Base-by-base conservation (phyloP, 768 basidiomycete genomes). In the Mrakia hoshinonis region DNA sequence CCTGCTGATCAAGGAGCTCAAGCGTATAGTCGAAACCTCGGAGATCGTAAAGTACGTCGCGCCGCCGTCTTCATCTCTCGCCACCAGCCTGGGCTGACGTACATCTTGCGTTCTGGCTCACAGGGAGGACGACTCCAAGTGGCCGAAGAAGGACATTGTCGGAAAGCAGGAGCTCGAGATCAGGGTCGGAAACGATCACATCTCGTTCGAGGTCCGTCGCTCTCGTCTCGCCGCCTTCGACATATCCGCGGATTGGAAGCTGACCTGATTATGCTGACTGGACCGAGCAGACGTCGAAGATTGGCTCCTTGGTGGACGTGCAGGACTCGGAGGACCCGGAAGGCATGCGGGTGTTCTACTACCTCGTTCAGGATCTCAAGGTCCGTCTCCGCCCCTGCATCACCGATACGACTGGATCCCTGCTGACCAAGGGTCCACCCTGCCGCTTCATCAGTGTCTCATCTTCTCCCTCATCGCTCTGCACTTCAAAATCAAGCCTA, bases 401-500 rank as follows among this genome's bases (percentile, higher is more conserved):
- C 18, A 24, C 2, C 18, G 18, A 12, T 38, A 24, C 15, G 68
- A 22, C 29, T 34, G 48, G 22, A n/a, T n/a, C n/a, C n/a, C n/a
- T n/a, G n/a, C n/a, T n/a, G n/a, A n/a, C n/a, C n/a, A n/a, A n/a
- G n/a, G n/a, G n/a, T n/a, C 38, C 43, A 34, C 3, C 11, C 36
- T 1, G 31, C 20, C 13, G 10, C n/a, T 52, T 24, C 51, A 10
- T 52, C 76, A 99, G 95, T 97, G 94, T 81, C 85, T 97, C 73
- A 94, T 99, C 75, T 96, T 98, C 81, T 97, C 96, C 11, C 85
- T 99, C 73, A 98, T 99, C 79, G 92, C 92, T 3, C 86, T 99
- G 47, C 95, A 99, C 84, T 98, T 99, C 89, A 98, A 98, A 83
- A 98, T 99, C 85, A 98, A 99, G 84, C 96, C 96, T 20, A 97